Base-by-base conservation (phyloP, 352 stramenopile genomes). In the Phytophthora pluvialis region DNA sequence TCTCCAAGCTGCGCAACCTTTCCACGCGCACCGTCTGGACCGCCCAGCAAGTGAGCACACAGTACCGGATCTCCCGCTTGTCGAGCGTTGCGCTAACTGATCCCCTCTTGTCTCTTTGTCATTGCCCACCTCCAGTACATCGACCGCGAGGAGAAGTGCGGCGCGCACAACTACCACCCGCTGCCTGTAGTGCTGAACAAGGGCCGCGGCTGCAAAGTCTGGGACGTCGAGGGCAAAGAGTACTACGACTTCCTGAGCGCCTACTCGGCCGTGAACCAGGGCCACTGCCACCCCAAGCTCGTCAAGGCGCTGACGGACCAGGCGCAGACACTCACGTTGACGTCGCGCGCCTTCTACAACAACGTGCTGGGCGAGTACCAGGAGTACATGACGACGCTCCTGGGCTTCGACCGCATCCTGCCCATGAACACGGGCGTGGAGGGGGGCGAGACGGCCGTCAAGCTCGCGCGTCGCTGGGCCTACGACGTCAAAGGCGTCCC, bases 401-500 rank as follows among this genome's bases (percentile, higher is more conserved):
- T 99, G 74, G 96, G 95, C 39, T 99, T 97, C 75, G 98, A 99
- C 67, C 90, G 97, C 43, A 92, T 99, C 16, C 65, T 99, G 40
- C 98, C 98, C 13, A 99, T 99, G 97, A 99, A 99, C 86, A 99
- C 97, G 13, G 98, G 97, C 35, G 98, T 99, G 7, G 98, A 99
- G 77, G 98, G 95, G 15, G 97, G 97, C 31, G 98, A 99, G 79
- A 99, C 98, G 32, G 98, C 98, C 12, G 88, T 99, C 55, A 99
- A 99, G 80, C 83, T 99, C 26, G 95, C 95, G 21, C 81, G 97
- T 47, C 86, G 93, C 52, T 99, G 98, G 98, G 97, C 94, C 18
- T 99, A 99, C 75, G 94, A 98, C 55, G 81, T 99, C 43, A 99
- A 99, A 80, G 91, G 95, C 16, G 97, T 99, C 38, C 70, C 89